These are phyloP conservation scores for Cutaneotrichosporon arboriforme DNA, from an alignment of 1,284 basidiomycete species.

Conservation along the genomic window DNA sequence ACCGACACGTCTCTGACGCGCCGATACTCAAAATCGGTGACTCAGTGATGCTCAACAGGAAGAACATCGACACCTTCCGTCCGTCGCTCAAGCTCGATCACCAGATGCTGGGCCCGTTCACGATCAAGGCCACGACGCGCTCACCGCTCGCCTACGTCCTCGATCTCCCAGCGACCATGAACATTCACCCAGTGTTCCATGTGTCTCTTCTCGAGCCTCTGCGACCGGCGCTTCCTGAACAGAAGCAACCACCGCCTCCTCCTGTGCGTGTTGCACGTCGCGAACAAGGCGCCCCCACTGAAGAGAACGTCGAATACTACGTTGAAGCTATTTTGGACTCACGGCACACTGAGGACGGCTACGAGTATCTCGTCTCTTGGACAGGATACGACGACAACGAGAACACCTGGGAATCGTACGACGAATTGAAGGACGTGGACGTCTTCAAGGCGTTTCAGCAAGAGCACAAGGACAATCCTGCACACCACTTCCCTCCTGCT, in stretches of 20 bases:
- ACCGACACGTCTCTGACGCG: not conserved
- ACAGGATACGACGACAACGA: conserved; percentile 2
- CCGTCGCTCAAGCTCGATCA: conserved; percentile 49
- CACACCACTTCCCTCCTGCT: not conserved
- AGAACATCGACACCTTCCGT: conserved; percentile 46
- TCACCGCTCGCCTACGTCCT: conserved; percentile 26
- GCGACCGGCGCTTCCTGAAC: conserved; percentile 40
- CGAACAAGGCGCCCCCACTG: too few relatives aligned
- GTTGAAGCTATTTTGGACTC: conserved; percentile 28
- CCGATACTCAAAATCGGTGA: conserved; percentile 26
- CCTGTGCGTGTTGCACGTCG: conserved; percentile 34
- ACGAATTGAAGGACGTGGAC: not conserved
- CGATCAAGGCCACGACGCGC: conserved; percentile 4
- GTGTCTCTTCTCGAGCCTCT: conserved; percentile 40
- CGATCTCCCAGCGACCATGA: conserved; percentile 36
- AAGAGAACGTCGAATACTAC: conserved; percentile 26
- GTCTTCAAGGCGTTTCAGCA: not conserved
- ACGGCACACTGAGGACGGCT: not conserved
- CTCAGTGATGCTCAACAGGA: too few relatives aligned
- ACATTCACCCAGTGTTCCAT: conserved; percentile 50
- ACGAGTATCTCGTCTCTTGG: conserved; percentile 9
- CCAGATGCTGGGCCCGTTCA: conserved; percentile 47
- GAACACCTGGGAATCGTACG: conserved; percentile 9
- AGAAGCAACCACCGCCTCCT: conserved; percentile 28
- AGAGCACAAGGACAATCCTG: not conserved